A percentile compares a stretch with the other conserved stretches of the same genome.
Conservation (phyloP, 208 protist genomes). For the Leishmania mexicana region DNA sequence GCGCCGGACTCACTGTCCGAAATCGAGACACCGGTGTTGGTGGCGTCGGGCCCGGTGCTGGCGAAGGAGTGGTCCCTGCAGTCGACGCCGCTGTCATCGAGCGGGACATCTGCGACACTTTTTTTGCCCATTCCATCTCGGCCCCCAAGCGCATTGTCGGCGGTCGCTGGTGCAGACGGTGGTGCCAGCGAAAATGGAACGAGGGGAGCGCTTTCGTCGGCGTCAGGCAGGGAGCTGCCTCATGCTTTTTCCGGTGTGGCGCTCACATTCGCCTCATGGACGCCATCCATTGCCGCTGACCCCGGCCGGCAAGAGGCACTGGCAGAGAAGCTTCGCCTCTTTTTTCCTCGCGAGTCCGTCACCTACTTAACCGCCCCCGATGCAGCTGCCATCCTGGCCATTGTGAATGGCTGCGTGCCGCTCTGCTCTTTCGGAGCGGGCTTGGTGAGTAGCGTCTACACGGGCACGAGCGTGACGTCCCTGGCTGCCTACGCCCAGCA, state of each 20-base stretch:
- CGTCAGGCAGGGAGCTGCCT: not conserved
- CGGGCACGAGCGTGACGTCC: constrained; percentile 49
- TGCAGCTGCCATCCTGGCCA: constrained; percentile 47
- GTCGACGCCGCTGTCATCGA: constrained; percentile 12
- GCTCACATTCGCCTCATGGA: constrained; percentile 45
- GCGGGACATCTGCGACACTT: not conserved
- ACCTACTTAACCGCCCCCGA: constrained; percentile 40
- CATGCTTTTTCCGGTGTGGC: constrained; percentile 46
- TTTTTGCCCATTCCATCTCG: constrained; percentile 12
- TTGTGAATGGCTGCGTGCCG: constrained; percentile 73
- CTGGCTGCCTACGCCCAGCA: constrained; percentile 78
- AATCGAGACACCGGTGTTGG: constrained; percentile 36
- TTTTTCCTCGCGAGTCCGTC: constrained; percentile 72
- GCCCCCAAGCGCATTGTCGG: constrained; percentile 14
- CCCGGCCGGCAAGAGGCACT: constrained; percentile 13
- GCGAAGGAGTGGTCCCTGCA: constrained; percentile 68
- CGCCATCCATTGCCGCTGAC: constrained; percentile 9
- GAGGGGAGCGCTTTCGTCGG: not conserved
- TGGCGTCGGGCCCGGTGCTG: constrained; percentile 66
- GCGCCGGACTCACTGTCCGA: not conserved
- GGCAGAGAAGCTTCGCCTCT: constrained; percentile 21
- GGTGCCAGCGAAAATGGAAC: not conserved
- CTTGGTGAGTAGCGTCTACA: constrained; percentile 83
- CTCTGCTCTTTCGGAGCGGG: constrained; percentile 86
- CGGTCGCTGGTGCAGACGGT: not conserved